Evolutionary conservation across 148 eudicot species (phyloP), one percentile per base, ranked within the genome.

Genomic region (Cornus florida): DNA sequence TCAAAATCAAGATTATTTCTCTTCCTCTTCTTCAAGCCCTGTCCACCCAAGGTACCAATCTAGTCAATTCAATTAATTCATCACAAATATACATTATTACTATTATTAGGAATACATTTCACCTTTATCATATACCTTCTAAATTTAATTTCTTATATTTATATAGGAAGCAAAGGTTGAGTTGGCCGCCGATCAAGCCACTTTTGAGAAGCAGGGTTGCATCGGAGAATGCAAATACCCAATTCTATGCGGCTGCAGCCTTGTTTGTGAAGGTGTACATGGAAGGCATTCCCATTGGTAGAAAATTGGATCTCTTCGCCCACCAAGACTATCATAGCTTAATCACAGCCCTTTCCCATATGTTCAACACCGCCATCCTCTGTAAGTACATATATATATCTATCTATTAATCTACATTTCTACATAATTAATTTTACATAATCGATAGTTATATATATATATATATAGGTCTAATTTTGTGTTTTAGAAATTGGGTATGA

Each of bases 251-350:
- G 5, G 38, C 28, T 28, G 28, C 38, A 56, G 70, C 24, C 19
- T 78, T 84, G 73, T 84, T 74, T 72, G 84, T 84, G 67, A 84
- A 84, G 79, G 87, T 84, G 13, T 77, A 78, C 38, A 84, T 78
- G 84, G 79, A 84, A 71, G 84, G 87, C 57, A 78, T 84, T 24
- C 84, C 84, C 0, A 84, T 84, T 81, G 87, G 87, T 70, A 65
- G 87, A 23, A 81, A 84, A 60, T 79, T 84, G 66, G 78, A 84
- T 69, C 82, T 84, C 9, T 76, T 84, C 38, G 78, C 57, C 11
- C 79, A 74, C 50, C 43, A 78, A 77, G 77, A 66, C 69, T 84
- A 84, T 60, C 74, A 65, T 53, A 4, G 60, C 70, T 75, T 84
- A 72, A 41, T 84, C 23, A 50, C 84, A 46, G 78, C 79, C 53